Evolutionary conservation across 2,329 filamentous ascomycete species (phyloP), one percentile per base, ranked within the genome.

Genomic region (Tolypocladium tundrense): DNA sequence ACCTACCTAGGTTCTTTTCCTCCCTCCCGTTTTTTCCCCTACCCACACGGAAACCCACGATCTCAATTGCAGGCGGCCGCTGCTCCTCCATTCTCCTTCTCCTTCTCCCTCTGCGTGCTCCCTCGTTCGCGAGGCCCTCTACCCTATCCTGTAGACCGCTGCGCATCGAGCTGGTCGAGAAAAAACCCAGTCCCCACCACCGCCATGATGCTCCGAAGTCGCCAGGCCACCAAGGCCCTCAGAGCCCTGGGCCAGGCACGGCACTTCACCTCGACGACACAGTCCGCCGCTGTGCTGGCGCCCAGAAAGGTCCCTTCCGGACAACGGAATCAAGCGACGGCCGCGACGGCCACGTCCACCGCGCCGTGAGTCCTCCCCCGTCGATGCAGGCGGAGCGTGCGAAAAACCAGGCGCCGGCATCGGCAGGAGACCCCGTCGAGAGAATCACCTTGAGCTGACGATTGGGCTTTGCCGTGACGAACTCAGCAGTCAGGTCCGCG

Each of bases 241-340:
- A 75, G 70, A 72, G 73, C 73, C 67, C 56, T 78, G 65, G 63
- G 70, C 57, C 74, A 73, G 64, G 64, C 70, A 40, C 71, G 77
- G 56, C 63, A 68, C 50, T 72, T 80, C 61, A 74, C 74, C 57
- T 71, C 71, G n/a, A 70, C 77, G 33, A 67, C 73, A 33, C 65
- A 70, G 43, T 67, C 69, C 19, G 66, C 73, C 10, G 69, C 72
- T 51, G 59, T 75, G 51, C 67, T 71, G 53, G 62, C 71, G 14
- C 65, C 67, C 54, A 76, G 73, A 64, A 80, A 76, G 65, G 68
- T 69, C 4, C 70, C 75, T 39, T 64, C 71, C 27, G 72, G 71
- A 48, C 68, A 72, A 57, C 77, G 80, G 68, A 78, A 72, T 67
- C 77, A 82, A 62, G 74, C 78, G 39, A 81, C 80, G 40, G 73